Percentiles rank a stretch among this genome's conserved stretches.
Evolutionary conservation across 306 rosid species (phyloP).

Genomic region (Dicorynia guianensis): DNA sequence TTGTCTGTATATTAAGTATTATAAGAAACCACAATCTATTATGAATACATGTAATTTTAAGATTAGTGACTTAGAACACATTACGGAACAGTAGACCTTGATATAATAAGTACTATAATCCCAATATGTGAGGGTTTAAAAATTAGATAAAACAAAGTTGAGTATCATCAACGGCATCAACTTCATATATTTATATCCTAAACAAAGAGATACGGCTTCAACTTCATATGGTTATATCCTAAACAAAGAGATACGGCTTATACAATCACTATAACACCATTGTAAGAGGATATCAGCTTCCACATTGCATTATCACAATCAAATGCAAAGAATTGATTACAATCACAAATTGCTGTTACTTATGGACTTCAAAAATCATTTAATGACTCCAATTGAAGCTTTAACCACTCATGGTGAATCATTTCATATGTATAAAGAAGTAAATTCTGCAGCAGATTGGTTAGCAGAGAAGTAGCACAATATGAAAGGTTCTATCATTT

Average conservation of each 20-base stretch:
- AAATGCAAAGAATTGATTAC: neutral
- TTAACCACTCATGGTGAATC: neutral
- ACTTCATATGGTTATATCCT: neutral
- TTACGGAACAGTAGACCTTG: neutral
- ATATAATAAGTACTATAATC: slow-evolving; percentile 11
- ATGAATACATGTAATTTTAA: slow-evolving; percentile 9
- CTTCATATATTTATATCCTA: neutral
- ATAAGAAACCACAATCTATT: neutral
- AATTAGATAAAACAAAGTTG: neutral
- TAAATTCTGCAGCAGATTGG: neutral
- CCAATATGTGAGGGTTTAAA: neutral
- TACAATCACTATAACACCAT: neutral
- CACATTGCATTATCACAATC: neutral
- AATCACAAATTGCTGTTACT: neutral
- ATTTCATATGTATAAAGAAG: neutral
- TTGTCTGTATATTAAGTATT: neutral
- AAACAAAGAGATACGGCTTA: neutral
- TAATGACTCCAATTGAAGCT: neutral
- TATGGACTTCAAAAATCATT: neutral
- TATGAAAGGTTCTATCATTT: neutral
- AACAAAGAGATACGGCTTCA: slow-evolving; percentile 2
- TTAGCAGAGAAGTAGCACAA: neutral
- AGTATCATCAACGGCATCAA: slow-evolving; percentile 3
- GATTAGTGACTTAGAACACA: neutral
- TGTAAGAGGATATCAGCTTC: neutral